These are phyloP conservation scores for Trichoderma afroharzianum DNA, from an alignment of 2,329 filamentous ascomycete species.

Conservation along the genomic window DNA sequence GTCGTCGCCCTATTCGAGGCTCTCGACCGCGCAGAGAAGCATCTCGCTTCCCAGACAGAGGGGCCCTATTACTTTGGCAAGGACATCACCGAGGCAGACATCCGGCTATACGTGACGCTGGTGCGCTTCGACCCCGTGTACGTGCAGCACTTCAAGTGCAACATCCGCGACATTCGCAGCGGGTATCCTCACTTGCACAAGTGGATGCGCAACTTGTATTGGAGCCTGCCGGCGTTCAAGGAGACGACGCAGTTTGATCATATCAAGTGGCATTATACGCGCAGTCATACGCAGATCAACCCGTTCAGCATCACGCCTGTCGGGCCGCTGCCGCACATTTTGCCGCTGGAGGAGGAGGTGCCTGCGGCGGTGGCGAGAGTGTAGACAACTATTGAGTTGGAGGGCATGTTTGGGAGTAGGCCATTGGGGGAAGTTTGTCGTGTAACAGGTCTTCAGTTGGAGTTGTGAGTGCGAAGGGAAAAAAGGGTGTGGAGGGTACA, in stretches of 20 bases:
- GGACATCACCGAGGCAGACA: slow-evolving; percentile 74
- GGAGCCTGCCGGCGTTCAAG: slow-evolving; percentile 72
- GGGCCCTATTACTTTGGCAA: slow-evolving; percentile 75
- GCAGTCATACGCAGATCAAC: slow-evolving; percentile 63
- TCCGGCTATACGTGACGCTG: slow-evolving; percentile 69
- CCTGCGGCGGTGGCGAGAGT: slow-evolving; percentile 41
- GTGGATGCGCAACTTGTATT: slow-evolving; percentile 83
- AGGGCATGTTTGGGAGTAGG: background rate
- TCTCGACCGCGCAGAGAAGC: slow-evolving; percentile 71
- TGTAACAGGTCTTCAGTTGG: background rate
- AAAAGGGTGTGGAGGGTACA: background rate
- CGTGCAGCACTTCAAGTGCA: slow-evolving; percentile 86
- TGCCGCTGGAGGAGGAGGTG: slow-evolving; percentile 77
- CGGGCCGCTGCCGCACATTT: slow-evolving; percentile 78
- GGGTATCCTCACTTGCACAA: slow-evolving; percentile 78
- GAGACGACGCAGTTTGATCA: slow-evolving; percentile 90
- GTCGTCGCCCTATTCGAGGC: slow-evolving; percentile 68
- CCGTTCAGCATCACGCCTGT: slow-evolving; percentile 73
- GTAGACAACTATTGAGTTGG: background rate
- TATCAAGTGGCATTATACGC: slow-evolving; percentile 76
- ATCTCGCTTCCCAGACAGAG: slow-evolving; percentile 48
- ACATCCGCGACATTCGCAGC: slow-evolving; percentile 76
- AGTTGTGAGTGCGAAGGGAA: background rate
- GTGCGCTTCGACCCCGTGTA: slow-evolving; percentile 75
- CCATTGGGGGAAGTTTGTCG: background rate